Evolutionary conservation across 495 filamentous ascomycete species (phyloP).

Genomic region (Hypoxylon lienhwacheense): DNA sequence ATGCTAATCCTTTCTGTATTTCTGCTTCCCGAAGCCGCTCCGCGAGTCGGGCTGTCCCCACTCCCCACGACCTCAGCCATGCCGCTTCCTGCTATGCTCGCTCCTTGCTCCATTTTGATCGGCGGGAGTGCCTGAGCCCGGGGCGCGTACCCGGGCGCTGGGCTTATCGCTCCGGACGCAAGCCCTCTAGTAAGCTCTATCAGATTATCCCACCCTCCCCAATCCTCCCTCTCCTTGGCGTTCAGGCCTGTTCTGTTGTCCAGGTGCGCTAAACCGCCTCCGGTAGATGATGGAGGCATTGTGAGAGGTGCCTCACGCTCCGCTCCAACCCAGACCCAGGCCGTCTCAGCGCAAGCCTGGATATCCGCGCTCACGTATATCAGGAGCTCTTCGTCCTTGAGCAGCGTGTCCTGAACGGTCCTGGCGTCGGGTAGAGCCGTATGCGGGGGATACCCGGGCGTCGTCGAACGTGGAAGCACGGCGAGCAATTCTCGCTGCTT

Average conservation of each 20-base stretch:
- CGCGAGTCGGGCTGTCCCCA: slow-evolving; percentile 43
- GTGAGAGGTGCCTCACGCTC: slow-evolving; percentile 44
- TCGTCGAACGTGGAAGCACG: slow-evolving; percentile 37
- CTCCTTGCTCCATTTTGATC: slow-evolving; percentile 42
- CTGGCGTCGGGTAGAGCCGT: slow-evolving; percentile 27
- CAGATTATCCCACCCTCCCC: slow-evolving; percentile 58
- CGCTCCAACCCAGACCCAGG: slow-evolving; percentile 86
- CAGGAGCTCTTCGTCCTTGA: slow-evolving; percentile 88
- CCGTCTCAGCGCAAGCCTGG: slow-evolving; percentile 75
- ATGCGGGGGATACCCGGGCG: slow-evolving; percentile 31
- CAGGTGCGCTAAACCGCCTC: slow-evolving; percentile 25
- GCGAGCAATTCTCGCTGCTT: slow-evolving; percentile 55
- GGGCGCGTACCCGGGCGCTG: slow-evolving; percentile 23
- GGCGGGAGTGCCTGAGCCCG: slow-evolving; percentile 32
- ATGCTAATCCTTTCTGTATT: slow-evolving; percentile 70
- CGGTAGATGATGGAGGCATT: slow-evolving; percentile 22
- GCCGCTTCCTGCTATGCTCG: slow-evolving; percentile 37
- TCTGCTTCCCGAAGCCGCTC: slow-evolving; percentile 41
- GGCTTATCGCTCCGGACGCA: slow-evolving; percentile 26
- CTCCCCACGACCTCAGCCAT: slow-evolving; percentile 42
- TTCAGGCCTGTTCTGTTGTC: slow-evolving; percentile 44
- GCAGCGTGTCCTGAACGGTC: slow-evolving; percentile 51
- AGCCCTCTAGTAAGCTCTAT: slow-evolving; percentile 44
- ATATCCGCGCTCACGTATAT: slow-evolving; percentile 88
- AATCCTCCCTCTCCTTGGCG: slow-evolving; percentile 54